Evolutionary conservation across 2,329 filamentous ascomycete genomes (phyloP), one percentile per base, ranked within the genome.

Genomic region (Orbilia blumenaviensis): DNA sequence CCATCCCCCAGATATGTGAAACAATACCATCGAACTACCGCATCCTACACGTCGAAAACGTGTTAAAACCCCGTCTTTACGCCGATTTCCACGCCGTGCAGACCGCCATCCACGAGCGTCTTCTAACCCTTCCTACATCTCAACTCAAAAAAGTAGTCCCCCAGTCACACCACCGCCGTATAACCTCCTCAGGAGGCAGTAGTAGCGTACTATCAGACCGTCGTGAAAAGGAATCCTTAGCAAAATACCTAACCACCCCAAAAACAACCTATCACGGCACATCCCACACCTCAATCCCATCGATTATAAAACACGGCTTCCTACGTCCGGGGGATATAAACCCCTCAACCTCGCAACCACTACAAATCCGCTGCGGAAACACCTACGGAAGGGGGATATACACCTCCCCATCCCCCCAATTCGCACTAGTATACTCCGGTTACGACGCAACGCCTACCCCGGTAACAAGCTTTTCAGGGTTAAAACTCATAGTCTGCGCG

Each of bases 401-500:
- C 79, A 84, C 83, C 23, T 85, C 84, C 2, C 84, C 84, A 1
- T 78, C 80, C n/a, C 75, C 84, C 1, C 78, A 79, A 3, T 85
- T 84, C 68, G 81, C 84, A 4, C 79, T 85, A 0, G 72, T 62
- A 1, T 86, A 84, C 77, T 80, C 82, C 12, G 79, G 79, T 9
- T 71, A 74, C n/a, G 80, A 81, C 54, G 77, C 77, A 32, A 21
- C 44, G 6, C 64, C 72, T 0, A 84, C 82, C 0, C 78, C 80
- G 14, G 52, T 80, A 0, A 78, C 80, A 12, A 78, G 83, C 23
- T 81, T 83, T 29, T 82, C 82, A 32, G 83, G 84, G 1, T 77
- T 84, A 52, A 83, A 85, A 52, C 79, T 86, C 2, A 78, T 86
- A 18, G 83, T 85, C 6, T 86, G 84, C 78, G 85, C 84, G 0